phyloP scores from a whole-genome alignment of 202 grass and related monocot species.

The Hordeum pubiflorum region DNA sequence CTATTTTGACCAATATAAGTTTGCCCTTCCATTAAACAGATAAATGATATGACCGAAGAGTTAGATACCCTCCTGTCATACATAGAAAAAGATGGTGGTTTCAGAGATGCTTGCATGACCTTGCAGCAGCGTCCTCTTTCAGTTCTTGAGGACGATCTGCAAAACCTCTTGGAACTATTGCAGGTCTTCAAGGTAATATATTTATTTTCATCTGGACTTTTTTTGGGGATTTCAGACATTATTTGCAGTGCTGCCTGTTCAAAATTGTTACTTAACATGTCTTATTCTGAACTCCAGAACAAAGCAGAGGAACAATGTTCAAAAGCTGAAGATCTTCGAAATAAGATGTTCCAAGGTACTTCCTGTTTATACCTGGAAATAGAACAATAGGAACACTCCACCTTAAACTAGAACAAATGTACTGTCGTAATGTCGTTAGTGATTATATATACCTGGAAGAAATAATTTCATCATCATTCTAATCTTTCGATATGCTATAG shows the following conservation, averaged over 20 bases:
- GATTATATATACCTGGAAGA: not conserved
- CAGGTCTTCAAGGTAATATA: constrained; percentile 63
- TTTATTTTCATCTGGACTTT: not conserved
- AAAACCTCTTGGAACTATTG: constrained; percentile 53
- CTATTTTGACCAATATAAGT: not conserved
- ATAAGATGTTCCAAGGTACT: constrained; percentile 87
- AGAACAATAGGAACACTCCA: not conserved
- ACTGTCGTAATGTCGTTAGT: not conserved
- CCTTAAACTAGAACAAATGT: not conserved
- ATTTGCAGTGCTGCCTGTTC: not conserved
- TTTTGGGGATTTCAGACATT: not conserved
- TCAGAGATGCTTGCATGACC: constrained; percentile 68
- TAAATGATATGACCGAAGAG: constrained; percentile 77
- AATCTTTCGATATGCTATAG: not conserved
- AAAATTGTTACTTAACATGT: constrained; percentile 8
- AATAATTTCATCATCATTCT: constrained; percentile 3
- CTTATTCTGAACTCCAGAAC: constrained; percentile 51
- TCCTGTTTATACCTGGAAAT: not conserved
- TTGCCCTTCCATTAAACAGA: constrained; percentile 42
- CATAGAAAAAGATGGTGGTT: constrained; percentile 81
- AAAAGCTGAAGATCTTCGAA: constrained; percentile 68
- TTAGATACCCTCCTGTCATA: constrained; percentile 58
- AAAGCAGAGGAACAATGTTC: constrained; percentile 59
- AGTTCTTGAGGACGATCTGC: constrained; percentile 54
- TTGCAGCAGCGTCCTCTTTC: constrained; percentile 61